Percentiles rank a stretch among this genome's conserved stretches.
Conservation (phyloP, 805 yeast genomes). For the Saccharomycopsis sp. region DNA sequence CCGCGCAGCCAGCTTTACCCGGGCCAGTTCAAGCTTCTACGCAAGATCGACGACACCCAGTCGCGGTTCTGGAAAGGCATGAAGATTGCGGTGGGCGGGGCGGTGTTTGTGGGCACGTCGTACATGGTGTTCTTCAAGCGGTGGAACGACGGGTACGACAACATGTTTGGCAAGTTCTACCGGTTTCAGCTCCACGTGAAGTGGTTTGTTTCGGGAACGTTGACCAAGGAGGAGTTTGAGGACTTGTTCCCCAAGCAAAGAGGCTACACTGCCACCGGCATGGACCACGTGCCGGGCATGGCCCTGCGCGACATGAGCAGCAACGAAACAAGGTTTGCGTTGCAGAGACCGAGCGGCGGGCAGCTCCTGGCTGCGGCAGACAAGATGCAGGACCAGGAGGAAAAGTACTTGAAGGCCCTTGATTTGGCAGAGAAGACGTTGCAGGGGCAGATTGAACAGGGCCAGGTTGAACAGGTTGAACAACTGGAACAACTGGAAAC, state of each 20-base stretch:
- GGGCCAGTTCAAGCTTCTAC: conserved; percentile 66
- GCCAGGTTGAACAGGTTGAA: too few species aligned
- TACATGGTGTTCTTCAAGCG: conserved; percentile 65
- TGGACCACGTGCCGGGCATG: conserved; percentile 25
- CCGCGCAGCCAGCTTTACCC: conserved; percentile 69
- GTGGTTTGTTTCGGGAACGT: conserved; percentile 42
- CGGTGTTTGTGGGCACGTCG: conserved; percentile 40
- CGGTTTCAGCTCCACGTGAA: conserved; percentile 49
- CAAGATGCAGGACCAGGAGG: conserved; percentile 60
- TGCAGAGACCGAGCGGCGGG: conserved; percentile 60
- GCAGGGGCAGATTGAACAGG: conserved; percentile 5
- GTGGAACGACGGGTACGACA: conserved; percentile 81
- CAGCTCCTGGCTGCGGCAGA: conserved; percentile 72
- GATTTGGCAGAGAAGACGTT: conserved; percentile 34
- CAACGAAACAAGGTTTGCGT: conserved; percentile 37
- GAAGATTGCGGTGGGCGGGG: conserved; percentile 42
- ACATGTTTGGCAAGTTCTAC: conserved; percentile 61
- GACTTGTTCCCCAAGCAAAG: conserved; percentile 45
- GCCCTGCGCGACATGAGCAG: conserved; percentile 5
- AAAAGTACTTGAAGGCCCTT: conserved; percentile 36
- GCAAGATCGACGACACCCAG: conserved; percentile 43
- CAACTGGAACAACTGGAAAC: conserved; percentile 1
- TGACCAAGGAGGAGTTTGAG: conserved; percentile 50
- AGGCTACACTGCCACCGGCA: conserved; percentile 26
- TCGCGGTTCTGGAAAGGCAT: conserved; percentile 52